Conservation (phyloP, 352 stramenopile species). For the Halophytophthora polymorphica region DNA sequence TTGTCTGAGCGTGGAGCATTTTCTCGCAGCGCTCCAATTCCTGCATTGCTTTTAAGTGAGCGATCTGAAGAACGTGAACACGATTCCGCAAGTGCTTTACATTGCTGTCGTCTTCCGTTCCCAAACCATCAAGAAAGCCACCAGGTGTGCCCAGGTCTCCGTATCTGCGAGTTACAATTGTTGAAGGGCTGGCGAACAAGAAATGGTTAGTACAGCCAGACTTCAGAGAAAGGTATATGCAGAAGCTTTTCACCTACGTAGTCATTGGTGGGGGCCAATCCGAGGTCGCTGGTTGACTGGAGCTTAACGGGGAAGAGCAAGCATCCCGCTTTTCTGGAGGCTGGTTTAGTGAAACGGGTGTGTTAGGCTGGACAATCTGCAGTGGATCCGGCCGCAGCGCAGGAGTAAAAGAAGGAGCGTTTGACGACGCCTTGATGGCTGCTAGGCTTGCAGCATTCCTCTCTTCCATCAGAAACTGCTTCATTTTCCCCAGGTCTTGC, state of each 20-base stretch:
- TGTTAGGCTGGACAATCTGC: slow-evolving; percentile 8
- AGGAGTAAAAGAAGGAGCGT: slow-evolving; percentile 1
- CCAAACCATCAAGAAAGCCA: slow-evolving; percentile 19
- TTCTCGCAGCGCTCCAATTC: slow-evolving; percentile 92
- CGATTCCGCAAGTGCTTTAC: slow-evolving; percentile 69
- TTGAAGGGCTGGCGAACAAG: slow-evolving; percentile 17
- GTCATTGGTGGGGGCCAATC: slow-evolving; percentile 4
- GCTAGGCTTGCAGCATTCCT: slow-evolving; percentile 37
- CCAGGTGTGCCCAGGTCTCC: slow-evolving; percentile 16
- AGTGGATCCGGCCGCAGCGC: slow-evolving; percentile 12
- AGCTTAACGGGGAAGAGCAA: slow-evolving; percentile 56
- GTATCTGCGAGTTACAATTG: slow-evolving; percentile 35
- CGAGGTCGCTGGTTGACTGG: slow-evolving; percentile 8
- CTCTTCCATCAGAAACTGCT: slow-evolving; percentile 71
- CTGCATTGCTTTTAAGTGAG: slow-evolving; percentile 87
- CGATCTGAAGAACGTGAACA: slow-evolving; percentile 87
- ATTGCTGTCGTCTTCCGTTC: slow-evolving; percentile 23
- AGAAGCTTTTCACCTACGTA: slow-evolving; percentile 11
- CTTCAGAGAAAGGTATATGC: slow-evolving; percentile 4
- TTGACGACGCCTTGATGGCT: slow-evolving; percentile 22
- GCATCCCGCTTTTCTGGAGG: slow-evolving; percentile 52
- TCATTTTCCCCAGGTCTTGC: slow-evolving; percentile 55
- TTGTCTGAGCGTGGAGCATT: slow-evolving; percentile 94
- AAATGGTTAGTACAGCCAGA: slow-evolving; percentile 5
- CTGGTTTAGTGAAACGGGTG: slow-evolving; percentile 8